Percentiles rank a stretch among this genome's conserved stretches.
Evolutionary conservation across 805 yeast species (phyloP).

Genomic region (Komagataella pastoris): DNA sequence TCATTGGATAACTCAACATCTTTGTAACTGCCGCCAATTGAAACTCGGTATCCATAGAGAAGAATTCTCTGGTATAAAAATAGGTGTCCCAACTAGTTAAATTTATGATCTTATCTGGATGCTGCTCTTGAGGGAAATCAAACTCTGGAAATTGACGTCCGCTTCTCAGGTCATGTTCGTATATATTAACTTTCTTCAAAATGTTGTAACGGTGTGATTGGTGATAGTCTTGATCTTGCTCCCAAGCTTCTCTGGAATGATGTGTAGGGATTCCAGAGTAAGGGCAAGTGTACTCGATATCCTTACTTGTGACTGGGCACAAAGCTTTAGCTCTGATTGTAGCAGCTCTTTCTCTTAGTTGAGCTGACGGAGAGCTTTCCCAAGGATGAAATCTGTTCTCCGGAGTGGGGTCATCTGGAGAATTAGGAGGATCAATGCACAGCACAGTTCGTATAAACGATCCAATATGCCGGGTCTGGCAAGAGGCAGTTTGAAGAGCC

Average conservation of each 20-base stretch:
- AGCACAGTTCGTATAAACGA: constrained; percentile 22
- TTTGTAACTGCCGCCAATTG: constrained; percentile 93
- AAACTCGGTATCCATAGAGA: constrained; percentile 94
- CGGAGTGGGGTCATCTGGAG: constrained; percentile 54
- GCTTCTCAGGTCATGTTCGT: constrained; percentile 88
- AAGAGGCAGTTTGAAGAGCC: not conserved
- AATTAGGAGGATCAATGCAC: constrained; percentile 45
- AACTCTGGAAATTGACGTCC: constrained; percentile 94
- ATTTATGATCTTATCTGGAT: constrained; percentile 61
- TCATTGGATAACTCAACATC: constrained; percentile 84
- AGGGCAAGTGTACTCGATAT: constrained; percentile 82
- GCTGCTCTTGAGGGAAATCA: constrained; percentile 77
- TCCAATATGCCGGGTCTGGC: constrained; percentile 11
- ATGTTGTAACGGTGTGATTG: constrained; percentile 49
- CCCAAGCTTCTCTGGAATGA: constrained; percentile 84
- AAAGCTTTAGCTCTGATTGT: constrained; percentile 74
- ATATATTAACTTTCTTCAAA: constrained; percentile 77
- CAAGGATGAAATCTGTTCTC: constrained; percentile 73
- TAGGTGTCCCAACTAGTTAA: constrained; percentile 85
- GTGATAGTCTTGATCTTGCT: constrained; percentile 64
- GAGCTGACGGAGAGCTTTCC: constrained; percentile 88
- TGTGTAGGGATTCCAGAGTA: constrained; percentile 94
- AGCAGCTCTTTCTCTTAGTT: constrained; percentile 83
- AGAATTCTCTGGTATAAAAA: constrained; percentile 84
- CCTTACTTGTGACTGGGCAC: constrained; percentile 80